Conservation (phyloP, 2,329 filamentous ascomycete species). For the Dothistroma pini region DNA sequence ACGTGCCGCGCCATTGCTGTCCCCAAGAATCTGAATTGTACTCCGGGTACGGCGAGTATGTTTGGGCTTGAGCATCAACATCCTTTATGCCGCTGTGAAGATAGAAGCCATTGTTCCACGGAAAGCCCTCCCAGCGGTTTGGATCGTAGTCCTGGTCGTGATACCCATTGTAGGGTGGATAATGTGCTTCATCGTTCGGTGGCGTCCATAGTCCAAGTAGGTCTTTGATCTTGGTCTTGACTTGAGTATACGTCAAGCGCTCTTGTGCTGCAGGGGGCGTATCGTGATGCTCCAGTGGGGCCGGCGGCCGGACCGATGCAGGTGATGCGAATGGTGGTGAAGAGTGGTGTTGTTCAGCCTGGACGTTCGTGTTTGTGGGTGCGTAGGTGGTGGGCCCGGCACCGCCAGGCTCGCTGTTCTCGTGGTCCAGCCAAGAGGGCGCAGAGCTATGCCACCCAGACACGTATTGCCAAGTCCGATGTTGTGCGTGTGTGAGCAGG, state of each 20-base stretch:
- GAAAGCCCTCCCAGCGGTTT: conserved; percentile 48
- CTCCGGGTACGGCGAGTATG: conserved; percentile 68
- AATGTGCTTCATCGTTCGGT: conserved; percentile 38
- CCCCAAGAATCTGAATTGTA: conserved; percentile 64
- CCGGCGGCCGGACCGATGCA: neutral
- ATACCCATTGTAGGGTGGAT: conserved; percentile 45
- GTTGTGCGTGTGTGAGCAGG: conserved; percentile 21
- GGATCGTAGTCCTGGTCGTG: conserved; percentile 44
- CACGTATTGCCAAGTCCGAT: conserved; percentile 14
- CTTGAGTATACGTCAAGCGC: conserved; percentile 15
- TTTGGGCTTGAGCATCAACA: conserved; percentile 44
- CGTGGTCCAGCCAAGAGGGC: conserved; percentile 23
- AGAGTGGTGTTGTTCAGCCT: neutral
- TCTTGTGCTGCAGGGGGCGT: neutral
- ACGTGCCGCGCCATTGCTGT: conserved; percentile 53
- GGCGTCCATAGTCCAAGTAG: conserved; percentile 42
- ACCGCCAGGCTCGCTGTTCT: neutral
- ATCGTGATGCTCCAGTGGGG: neutral
- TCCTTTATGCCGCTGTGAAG: conserved; percentile 32
- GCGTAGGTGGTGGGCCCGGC: neutral
- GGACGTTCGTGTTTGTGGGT: neutral
- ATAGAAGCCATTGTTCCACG: conserved; percentile 41
- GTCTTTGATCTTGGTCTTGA: conserved; percentile 37
- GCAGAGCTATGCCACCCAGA: neutral
- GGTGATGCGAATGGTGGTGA: neutral